Conservation (phyloP, 2,329 filamentous ascomycete genomes). For the Trichoderma breve region DNA sequence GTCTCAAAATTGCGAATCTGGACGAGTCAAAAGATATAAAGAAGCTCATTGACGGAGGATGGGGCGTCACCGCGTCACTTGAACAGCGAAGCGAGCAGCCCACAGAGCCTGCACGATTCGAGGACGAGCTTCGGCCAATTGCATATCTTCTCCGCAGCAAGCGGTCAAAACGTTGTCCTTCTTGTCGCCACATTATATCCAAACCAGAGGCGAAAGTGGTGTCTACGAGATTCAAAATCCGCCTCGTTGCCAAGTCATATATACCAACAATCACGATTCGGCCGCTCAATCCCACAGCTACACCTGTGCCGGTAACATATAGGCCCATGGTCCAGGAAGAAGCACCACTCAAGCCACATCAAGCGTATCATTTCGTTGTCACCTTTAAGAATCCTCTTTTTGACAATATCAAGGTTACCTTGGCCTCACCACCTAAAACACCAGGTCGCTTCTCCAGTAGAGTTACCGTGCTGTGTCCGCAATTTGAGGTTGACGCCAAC, state of each 20-base stretch:
- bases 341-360: conserved; percentile 52
- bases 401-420: conserved; percentile 80
- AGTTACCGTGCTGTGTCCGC: conserved; percentile 89
- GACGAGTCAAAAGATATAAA: conserved; percentile 62
- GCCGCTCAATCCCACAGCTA: conserved; percentile 49
- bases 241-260: conserved; percentile 81
- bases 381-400: conserved; percentile 94
- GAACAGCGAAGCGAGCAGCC: conserved; percentile 49
- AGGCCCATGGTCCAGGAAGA: conserved; percentile 34
- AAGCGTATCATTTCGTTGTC: conserved; percentile 74
- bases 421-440: conserved; percentile 79
- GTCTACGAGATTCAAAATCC: conserved; percentile 88
- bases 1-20: conserved; percentile 61
- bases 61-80: conserved; percentile 58
- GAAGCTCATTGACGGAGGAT: conserved; percentile 57
- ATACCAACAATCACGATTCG: conserved; percentile 79
- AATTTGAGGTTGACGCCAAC: conserved; percentile 92
- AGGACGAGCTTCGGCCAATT: conserved; percentile 74
- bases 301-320: conserved; percentile 36
- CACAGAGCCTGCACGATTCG: conserved; percentile 59
- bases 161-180: conserved; percentile 86
- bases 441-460: conserved; percentile 73
- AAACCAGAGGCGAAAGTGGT: conserved; percentile 90
- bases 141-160: conserved; percentile 85
- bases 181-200: conserved; percentile 90